Conservation (phyloP, 352 stramenopile species). For the Pythium pectinolyticum region DNA sequence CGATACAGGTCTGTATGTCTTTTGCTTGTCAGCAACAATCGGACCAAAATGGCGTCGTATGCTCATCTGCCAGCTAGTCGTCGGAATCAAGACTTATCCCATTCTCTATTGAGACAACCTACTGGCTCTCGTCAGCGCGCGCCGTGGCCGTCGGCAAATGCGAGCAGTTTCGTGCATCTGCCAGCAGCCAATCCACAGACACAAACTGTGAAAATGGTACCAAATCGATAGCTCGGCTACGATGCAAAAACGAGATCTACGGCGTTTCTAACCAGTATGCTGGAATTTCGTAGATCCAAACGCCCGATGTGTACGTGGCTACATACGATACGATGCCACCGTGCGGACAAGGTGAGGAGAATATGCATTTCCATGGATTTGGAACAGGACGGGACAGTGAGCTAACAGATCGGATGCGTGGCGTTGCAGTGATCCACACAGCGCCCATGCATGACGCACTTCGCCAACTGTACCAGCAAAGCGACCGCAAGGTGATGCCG, state of each 20-base stretch:
- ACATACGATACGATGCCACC: conserved; percentile 72
- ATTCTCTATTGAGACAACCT: neutral
- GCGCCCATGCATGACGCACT: conserved; percentile 43
- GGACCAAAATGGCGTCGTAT: conserved; percentile 4
- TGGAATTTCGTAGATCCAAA: conserved; percentile 49
- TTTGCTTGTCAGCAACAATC: neutral
- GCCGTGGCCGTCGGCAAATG: conserved; percentile 22
- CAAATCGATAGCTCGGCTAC: no score
- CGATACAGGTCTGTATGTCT: conserved; percentile 9
- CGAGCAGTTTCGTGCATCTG: conserved; percentile 12
- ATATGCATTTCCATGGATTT: no score
- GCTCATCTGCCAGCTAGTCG: neutral
- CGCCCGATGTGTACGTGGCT: conserved; percentile 56
- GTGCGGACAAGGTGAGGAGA: conserved; percentile 56
- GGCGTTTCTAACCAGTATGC: no score
- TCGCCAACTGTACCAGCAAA: conserved; percentile 47
- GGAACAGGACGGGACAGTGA: neutral
- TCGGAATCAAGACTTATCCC: neutral
- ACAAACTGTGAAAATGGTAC: conserved; percentile 16
- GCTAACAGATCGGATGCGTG: neutral
- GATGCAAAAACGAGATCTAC: no score
- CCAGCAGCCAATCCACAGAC: neutral
- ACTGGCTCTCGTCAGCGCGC: conserved; percentile 4
- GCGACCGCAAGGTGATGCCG: conserved; percentile 70
- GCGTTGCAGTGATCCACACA: conserved; percentile 50